Percentiles rank a stretch among this genome's conserved stretches.
Evolutionary conservation across 1,139 yeast species (phyloP).

Genomic region (Nakaseomyces sp.): DNA sequence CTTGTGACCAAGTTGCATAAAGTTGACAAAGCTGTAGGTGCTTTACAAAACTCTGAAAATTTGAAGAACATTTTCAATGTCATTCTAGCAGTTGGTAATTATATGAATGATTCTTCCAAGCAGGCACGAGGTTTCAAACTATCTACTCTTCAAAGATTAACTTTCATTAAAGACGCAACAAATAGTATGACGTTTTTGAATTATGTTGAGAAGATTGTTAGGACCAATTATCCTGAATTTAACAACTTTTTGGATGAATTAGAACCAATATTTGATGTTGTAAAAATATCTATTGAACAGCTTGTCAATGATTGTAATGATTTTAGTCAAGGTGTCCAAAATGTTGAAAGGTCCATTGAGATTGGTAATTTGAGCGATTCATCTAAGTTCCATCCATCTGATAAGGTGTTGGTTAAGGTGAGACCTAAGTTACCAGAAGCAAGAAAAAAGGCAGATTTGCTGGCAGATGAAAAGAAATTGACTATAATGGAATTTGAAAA

Average conservation of each 20-base stretch:
- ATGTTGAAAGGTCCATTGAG: slow-evolving; percentile 65
- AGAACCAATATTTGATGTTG: slow-evolving; percentile 47
- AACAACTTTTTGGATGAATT: slow-evolving; percentile 53
- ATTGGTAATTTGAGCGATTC: slow-evolving; percentile 71
- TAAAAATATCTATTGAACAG: slow-evolving; percentile 62
- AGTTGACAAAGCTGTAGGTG: slow-evolving; percentile 57
- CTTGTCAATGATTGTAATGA: slow-evolving; percentile 53
- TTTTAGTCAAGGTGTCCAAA: slow-evolving; percentile 48
- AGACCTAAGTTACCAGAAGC: slow-evolving; percentile 62
- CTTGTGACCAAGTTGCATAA: slow-evolving; percentile 49
- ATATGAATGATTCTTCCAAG: slow-evolving; percentile 70
- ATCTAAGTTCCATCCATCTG: slow-evolving; percentile 66
- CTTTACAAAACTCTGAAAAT: slow-evolving; percentile 49
- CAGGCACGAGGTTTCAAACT: slow-evolving; percentile 77
- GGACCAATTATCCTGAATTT: slow-evolving; percentile 61
- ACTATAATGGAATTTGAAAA: slow-evolving; percentile 62
- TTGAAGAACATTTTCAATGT: slow-evolving; percentile 63
- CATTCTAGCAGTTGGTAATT: slow-evolving; percentile 74
- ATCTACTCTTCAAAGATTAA: slow-evolving; percentile 62
- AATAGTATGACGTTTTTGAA: slow-evolving; percentile 73
- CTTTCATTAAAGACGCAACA: slow-evolving; percentile 69
- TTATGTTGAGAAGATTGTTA: slow-evolving; percentile 64
- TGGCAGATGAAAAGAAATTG: slow-evolving; percentile 53
- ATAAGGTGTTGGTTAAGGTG: slow-evolving; percentile 53
- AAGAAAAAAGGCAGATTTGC: slow-evolving; percentile 53